A percentile compares a stretch with the other conserved stretches of the same genome.
phyloP scores from a whole-genome alignment of 192 early-diverging fungal genomes.

The Umbelopsis sp. region DNA sequence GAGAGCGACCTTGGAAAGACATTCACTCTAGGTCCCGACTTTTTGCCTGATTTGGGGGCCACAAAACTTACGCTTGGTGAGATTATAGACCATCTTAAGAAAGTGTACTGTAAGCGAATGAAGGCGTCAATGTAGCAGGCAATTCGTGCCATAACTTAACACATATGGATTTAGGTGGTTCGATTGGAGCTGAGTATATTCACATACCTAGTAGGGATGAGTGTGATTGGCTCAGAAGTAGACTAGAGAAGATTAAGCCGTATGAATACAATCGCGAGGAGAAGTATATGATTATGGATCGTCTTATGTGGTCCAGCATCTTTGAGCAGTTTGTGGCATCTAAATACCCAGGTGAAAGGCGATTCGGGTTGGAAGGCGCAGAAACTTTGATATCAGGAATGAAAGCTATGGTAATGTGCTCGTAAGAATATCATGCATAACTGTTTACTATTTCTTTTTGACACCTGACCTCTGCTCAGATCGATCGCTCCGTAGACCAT shows the following conservation, averaged over 20 bases:
- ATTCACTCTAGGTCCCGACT: slow-evolving; percentile 93
- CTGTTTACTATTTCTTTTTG: not conserved
- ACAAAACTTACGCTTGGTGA: slow-evolving; percentile 86
- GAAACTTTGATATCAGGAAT: slow-evolving; percentile 97
- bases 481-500: slow-evolving; percentile 94
- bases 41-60: slow-evolving; percentile 83
- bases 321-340: slow-evolving; percentile 96
- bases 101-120: slow-evolving; percentile 79
- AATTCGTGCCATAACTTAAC: not conserved
- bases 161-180: slow-evolving; percentile 58
- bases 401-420: slow-evolving; percentile 81
- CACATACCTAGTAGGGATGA: slow-evolving; percentile 95
- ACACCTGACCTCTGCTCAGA: slow-evolving; percentile 44
- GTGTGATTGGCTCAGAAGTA: slow-evolving; percentile 95
- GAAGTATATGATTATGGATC: slow-evolving; percentile 91
- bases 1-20: slow-evolving; percentile 90
- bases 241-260: slow-evolving; percentile 88
- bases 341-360: slow-evolving; percentile 96
- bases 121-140: not conserved
- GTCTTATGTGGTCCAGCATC: slow-evolving; percentile 94
- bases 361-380: slow-evolving; percentile 97
- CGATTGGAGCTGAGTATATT: slow-evolving; percentile 95
- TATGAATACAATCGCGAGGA: slow-evolving; percentile 88
- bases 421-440: slow-evolving; percentile 7
- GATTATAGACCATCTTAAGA: slow-evolving; percentile 80